phyloP scores from a whole-genome alignment of 2,329 filamentous ascomycete species.

The Pseudocercospora macadamiae region DNA sequence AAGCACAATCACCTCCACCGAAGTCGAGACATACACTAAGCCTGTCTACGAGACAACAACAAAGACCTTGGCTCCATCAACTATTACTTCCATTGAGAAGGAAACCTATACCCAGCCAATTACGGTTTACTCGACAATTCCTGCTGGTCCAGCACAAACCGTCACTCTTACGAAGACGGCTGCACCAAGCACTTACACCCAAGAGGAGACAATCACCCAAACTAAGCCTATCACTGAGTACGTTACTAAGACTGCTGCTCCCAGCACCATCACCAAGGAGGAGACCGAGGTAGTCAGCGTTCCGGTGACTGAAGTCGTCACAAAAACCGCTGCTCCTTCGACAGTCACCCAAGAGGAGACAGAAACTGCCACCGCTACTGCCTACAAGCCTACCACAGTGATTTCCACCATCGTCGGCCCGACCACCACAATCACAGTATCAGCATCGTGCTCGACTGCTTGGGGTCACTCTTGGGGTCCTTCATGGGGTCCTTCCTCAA shows the following conservation, averaged over 20 bases:
- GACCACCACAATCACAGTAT: constrained; percentile 3
- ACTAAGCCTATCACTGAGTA: constrained; percentile 7
- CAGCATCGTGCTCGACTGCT: background rate
- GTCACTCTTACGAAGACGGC: constrained; percentile 2
- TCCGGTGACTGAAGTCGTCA: background rate
- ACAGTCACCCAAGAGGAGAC: constrained; percentile 5
- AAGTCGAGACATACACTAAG: constrained; percentile 4
- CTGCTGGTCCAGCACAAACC: background rate
- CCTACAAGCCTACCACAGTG: constrained; percentile 10
- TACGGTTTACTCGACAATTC: background rate
- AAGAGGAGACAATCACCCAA: background rate
- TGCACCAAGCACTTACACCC: constrained; percentile 7
- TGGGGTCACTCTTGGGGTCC: background rate
- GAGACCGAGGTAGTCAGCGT: constrained; percentile 5
- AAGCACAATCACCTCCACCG: constrained; percentile 1
- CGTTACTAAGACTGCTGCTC: constrained; percentile 5
- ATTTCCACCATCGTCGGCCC: background rate
- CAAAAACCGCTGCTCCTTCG: background rate
- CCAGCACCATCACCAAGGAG: constrained; percentile 3
- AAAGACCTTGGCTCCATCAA: background rate
- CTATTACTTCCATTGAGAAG: constrained; percentile 2
- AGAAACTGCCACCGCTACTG: background rate
- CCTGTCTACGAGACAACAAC: constrained; percentile 1
- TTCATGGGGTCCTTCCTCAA: constrained; percentile 3
- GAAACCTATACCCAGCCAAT: background rate